Evolutionary conservation across 139 green algal genomes (phyloP), one percentile per base, ranked within the genome.

Genomic region (Chlorella vulgaris): DNA sequence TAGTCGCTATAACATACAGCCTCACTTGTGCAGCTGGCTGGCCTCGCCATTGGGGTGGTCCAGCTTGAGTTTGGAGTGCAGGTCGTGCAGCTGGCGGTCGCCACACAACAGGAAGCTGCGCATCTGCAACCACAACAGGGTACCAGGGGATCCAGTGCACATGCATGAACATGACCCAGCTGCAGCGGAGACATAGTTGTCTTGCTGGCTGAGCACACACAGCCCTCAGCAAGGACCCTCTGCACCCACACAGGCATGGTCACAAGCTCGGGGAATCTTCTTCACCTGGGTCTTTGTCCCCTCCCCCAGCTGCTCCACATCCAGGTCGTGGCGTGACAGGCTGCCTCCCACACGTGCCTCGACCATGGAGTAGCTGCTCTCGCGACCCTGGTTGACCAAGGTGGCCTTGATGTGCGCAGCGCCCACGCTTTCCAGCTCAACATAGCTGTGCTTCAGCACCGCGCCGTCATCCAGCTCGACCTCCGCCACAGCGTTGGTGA

Each of bases 11-110:
- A 15, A 58, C 47, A 58, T 58, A 15, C 47, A 58, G 63, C 7
- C 83, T 76, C 68, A 98, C 91, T 99, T 99, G 92, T 99, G 97
- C 80, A 99, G 87, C 88, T 99, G 97, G 26, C 93, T 80, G 28
- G 92, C 92, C 35, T 74, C 63, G 31, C 94, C 94, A 28, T 86
- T 1, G 26, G 94, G 93, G 86, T 98, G 91, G 80, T 95, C 84
- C 62, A 98, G 87, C 33, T 62, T 68, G 67, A 98, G 88, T 67
- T 91, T 90, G 55, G 89, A 95, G 87, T 99, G 97, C 81, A 99
- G 82, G 88, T 99, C 97, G 82, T 98, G 95, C 74, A 97, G 84
- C 91, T 99, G 97, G 15, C 53, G 55, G 2, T 91, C 75, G n/a
- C 92, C 94, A 35, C 86, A 91, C 26, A 99, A 87, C 76, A 97